Evolutionary conservation across 108 stramenopile species (phyloP).

Genomic region (Nitzschia palea): DNA sequence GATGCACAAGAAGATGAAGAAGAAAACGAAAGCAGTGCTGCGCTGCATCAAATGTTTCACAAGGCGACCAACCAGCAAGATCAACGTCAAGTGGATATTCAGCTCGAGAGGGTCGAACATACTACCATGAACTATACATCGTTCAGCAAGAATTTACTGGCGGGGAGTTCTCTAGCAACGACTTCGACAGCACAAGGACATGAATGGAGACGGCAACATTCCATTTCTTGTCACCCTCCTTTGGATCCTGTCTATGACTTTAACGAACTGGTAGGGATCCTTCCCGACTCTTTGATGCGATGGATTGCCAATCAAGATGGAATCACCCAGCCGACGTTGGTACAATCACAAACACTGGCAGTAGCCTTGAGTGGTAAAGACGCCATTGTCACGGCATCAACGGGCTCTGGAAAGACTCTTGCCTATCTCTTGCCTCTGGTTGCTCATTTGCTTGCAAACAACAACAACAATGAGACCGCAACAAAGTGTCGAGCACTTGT

Average conservation of each 20-base stretch:
- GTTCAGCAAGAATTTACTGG: constrained; percentile 28
- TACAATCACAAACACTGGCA: constrained; percentile 85
- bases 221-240: constrained; percentile 42
- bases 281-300: constrained; percentile 30
- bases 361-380: constrained; percentile 68
- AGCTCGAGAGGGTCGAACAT: constrained; percentile 31
- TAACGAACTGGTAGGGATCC: constrained; percentile 31
- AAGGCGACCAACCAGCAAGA: constrained; percentile 7
- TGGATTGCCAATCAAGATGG: constrained; percentile 17
- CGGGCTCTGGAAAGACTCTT: constrained; percentile 94
- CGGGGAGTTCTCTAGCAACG: constrained; percentile 2
- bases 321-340: constrained; percentile 85
- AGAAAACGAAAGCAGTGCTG: not conserved
- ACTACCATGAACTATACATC: constrained; percentile 21
- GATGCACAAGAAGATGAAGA: not conserved
- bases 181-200: constrained; percentile 23
- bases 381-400: constrained; percentile 70
- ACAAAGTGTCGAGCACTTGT: constrained; percentile 49
- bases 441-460: constrained; percentile 66
- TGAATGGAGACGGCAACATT: constrained; percentile 57
- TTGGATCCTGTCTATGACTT: constrained; percentile 69
- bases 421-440: constrained; percentile 89
- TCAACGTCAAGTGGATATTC: constrained; percentile 33
- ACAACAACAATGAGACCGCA: constrained; percentile 1
- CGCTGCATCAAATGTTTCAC: constrained; percentile 25